phyloP scores from a whole-genome alignment of 2,329 filamentous ascomycete genomes.

The Colletotrichum limetticola region DNA sequence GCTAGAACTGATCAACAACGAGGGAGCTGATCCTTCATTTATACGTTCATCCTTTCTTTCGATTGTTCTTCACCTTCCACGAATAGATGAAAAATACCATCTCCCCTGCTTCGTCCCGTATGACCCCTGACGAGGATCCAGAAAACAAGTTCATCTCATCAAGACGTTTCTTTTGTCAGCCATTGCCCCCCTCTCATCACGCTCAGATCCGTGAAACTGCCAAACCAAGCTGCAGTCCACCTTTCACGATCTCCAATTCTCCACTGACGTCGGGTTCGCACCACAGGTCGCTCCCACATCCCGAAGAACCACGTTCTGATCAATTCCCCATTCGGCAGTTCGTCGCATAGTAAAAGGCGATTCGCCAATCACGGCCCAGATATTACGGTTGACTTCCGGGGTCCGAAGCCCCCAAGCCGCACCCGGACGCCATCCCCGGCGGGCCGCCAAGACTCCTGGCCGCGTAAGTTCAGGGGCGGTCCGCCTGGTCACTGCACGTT shows the following conservation, averaged over 20 bases:
- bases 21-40: conserved; percentile 6
- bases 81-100: neutral
- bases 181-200: neutral
- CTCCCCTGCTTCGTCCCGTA: neutral
- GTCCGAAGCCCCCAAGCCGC: conserved; percentile 1
- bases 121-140: conserved; percentile 2
- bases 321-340: conserved; percentile 2
- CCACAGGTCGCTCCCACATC: conserved; percentile 18
- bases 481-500: conserved; percentile 1
- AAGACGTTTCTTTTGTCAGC: conserved; percentile 3
- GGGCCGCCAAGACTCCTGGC: conserved; percentile 30
- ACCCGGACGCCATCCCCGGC: neutral
- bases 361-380: neutral
- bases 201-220: conserved; percentile 10
- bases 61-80: neutral
- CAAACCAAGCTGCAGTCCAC: conserved; percentile 11
- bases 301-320: conserved; percentile 15
- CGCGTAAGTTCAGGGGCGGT: conserved; percentile 28
- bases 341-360: too few species aligned
- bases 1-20: neutral
- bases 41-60: neutral
- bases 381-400: conserved; percentile 19
- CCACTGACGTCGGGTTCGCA: conserved; percentile 19
- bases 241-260: conserved; percentile 18
- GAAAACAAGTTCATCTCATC: conserved; percentile 23